Evolutionary conservation across 2,329 filamentous ascomycete species (phyloP).

Genomic region (Aspergillus sp.): DNA sequence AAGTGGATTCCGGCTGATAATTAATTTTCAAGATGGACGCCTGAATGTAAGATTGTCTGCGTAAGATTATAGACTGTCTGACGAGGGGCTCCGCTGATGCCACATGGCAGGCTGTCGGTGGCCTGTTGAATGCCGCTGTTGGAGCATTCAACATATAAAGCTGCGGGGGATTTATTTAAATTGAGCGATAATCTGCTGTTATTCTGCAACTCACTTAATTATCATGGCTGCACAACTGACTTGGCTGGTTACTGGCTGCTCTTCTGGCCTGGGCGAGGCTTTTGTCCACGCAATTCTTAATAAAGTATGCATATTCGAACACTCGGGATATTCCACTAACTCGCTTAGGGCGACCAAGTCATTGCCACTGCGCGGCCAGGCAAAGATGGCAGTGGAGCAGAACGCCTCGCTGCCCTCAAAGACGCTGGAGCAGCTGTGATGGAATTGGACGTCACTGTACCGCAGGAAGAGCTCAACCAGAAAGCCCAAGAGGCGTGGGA

Average conservation of each 20-base stretch:
- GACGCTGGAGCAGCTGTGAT: conserved; percentile 19
- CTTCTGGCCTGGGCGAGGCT: not conserved
- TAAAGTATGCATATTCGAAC: not conserved
- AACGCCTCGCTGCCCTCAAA: conserved; percentile 21
- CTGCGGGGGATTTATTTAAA: no score
- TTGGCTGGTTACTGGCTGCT: not conserved
- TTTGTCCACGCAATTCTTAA: not conserved
- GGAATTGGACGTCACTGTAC: conserved; percentile 19
- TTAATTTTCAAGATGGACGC: no score
- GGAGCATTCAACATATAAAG: no score
- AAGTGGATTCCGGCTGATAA: no score
- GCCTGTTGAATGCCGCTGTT: no score
- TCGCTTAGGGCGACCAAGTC: conserved; percentile 28
- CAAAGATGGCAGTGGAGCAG: not conserved
- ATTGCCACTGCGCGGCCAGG: conserved; percentile 30
- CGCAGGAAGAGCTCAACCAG: conserved; percentile 11
- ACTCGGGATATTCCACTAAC: not conserved
- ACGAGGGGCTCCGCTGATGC: no score
- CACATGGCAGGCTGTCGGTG: no score
- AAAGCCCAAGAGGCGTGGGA: conserved; percentile 12
- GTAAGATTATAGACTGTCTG: no score
- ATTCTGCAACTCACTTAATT: not conserved
- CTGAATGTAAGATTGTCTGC: no score
- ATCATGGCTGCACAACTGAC: not conserved
- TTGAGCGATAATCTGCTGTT: no score